Base-by-base conservation (phyloP, 129 eudicot species). In the Kitagawia praeruptora region DNA sequence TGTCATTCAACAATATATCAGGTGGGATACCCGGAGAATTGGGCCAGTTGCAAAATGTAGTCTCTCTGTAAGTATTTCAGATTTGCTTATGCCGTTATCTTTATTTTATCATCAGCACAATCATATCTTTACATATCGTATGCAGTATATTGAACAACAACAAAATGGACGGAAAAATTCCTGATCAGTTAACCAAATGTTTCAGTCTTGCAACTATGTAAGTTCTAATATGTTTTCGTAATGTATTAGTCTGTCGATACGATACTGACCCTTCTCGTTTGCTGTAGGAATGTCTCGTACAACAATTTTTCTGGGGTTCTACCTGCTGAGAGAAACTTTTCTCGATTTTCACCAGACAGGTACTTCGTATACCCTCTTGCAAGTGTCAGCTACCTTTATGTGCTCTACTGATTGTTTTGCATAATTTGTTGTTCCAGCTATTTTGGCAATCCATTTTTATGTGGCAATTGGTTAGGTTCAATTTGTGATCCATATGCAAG, bases 381-480 rank as follows among this genome's bases (percentile, higher is more conserved):
- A 4, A 31, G 41, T 27, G 23, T 41, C 27, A 2, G 51, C 56
- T 11, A 19, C 47, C 2, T 31, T 27, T 71, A 58, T 5, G 25
- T 27, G 28, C 44, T 64, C 8, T 5, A 54, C 27, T 67, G 63
- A 69, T 41, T 51, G 69, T 64, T 53, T 76, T 13, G 42, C 25
- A 7, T 63, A 19, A 75, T 74, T 78, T 83, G 11, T 71, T 79
- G n/a, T 44, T 42, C 61, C 91, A 93, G 98, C 86, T 93, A 86
- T 77, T 81, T 85, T 12, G 98, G 98, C 76, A 93, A 93, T 76
- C 93, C 97, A 16, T 69, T 83, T 75, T 54, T 93, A 70, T 93
- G 98, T 74, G 97, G 98, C 10, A 86, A 91, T 79, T 93, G 98
- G 98, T 77, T 80, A 78, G 95, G 95, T 75, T 93, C 98, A 49